Evolutionary conservation across 2,329 filamentous ascomycete species (phyloP), one percentile per base, ranked within the genome.

Genomic region (Aspergillus candidus): DNA sequence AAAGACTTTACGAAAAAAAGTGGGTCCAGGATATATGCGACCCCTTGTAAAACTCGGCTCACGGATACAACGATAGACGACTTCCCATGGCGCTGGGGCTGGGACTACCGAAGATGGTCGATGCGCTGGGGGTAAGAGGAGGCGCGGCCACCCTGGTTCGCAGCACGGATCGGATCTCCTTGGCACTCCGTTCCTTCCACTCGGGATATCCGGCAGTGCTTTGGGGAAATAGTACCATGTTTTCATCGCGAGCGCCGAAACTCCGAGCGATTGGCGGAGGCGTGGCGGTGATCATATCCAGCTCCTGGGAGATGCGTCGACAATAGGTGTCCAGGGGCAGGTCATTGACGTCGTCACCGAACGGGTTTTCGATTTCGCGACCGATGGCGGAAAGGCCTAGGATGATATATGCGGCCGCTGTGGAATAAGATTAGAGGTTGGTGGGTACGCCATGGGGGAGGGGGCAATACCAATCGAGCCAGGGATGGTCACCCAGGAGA

Each of bases 261-360:
- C 79, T 69, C 3, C 69, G 60, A 35, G 70, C 66, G 32, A 67
- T 68, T 2, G 78, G 78, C 31, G 76, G 67, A 1, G 76, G 74
- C 8, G 68, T 71, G 43, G 79, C 75, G 15, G 83, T 81, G 53
- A 91, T 80, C 45, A 85, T 79, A 58, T 91, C 84, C 53, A 93
- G 73, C 55, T 94, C 88, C 30, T 75, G 66, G 14, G 83, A 79
- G 34, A 93, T 75, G 58, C 89, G 84, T 32, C 82, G 76, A 68
- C 87, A 93, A 72, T 82, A 94, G 11, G 75, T 70, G 59, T 91
- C 87, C 3, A 90, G 74, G 0, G 84, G 84, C 32, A 90, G 69
- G 65, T 93, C 87, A 60, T 93, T 93, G 54, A 90, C 86, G 51
- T 93, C 87, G 52, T 82, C 75, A 45, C 87, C 87, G 63, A 93